phyloP scores from a whole-genome alignment of 2,329 filamentous ascomycete species.

The Emmonsiellopsis sp. region DNA sequence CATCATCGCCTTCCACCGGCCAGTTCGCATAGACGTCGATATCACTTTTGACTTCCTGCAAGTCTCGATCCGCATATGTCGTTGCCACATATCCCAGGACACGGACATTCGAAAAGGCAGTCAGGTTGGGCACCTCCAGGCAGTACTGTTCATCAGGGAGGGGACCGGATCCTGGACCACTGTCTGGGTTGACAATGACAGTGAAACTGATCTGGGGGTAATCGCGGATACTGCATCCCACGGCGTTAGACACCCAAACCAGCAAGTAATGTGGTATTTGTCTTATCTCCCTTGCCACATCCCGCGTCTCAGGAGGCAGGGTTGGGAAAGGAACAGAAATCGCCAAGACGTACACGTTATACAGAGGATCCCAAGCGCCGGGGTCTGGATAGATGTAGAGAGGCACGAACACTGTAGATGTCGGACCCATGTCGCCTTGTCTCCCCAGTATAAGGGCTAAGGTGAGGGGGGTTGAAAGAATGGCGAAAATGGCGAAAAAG shows the following conservation, averaged over 20 bases:
- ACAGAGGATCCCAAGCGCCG: slow-evolving; percentile 38
- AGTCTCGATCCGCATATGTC: slow-evolving; percentile 35
- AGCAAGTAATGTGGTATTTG: slow-evolving; percentile 2
- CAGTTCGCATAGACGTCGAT: slow-evolving; percentile 38
- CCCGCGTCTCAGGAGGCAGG: slow-evolving; percentile 1
- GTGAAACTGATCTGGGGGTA: slow-evolving; percentile 39
- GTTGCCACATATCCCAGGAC: slow-evolving; percentile 43
- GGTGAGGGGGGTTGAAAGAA: slow-evolving; percentile 21
- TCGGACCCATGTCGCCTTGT: slow-evolving; percentile 23
- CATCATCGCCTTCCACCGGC: slow-evolving; percentile 26
- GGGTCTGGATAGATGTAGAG: slow-evolving; percentile 41
- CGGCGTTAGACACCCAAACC: slow-evolving; percentile 5
- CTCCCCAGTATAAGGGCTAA: slow-evolving; percentile 22
- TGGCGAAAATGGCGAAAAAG: slow-evolving; percentile 20
- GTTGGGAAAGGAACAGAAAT: slow-evolving; percentile 1
- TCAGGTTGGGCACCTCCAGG: slow-evolving; percentile 31
- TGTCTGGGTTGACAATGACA: slow-evolving; percentile 40
- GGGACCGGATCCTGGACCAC: slow-evolving; percentile 35
- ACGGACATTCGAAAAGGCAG: slow-evolving; percentile 37
- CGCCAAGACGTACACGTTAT: slow-evolving; percentile 29
- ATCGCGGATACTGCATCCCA: slow-evolving; percentile 2
- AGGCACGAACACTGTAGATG: slow-evolving; percentile 37
- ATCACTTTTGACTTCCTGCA: slow-evolving; percentile 34
- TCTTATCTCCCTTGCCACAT: neutral
- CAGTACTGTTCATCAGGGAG: slow-evolving; percentile 37